Percentiles rank a stretch among this genome's conserved stretches.
These are phyloP conservation scores for Kazachstania sp. DNA, from an alignment of 1,139 yeast genomes.

Conservation along the genomic window DNA sequence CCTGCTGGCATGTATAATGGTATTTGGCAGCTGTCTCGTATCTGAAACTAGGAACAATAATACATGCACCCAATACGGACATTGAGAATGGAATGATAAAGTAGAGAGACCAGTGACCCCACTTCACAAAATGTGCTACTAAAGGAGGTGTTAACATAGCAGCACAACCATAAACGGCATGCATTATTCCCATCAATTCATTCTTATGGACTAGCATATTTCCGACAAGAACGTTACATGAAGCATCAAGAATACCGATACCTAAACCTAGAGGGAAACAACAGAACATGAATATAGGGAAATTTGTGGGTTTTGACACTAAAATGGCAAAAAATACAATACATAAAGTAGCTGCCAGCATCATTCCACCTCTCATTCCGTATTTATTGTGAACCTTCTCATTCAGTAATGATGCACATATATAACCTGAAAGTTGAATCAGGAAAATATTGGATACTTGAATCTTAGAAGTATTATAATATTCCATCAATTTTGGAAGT, in stretches of 20 bases:
- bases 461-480: slow-evolving; percentile 22
- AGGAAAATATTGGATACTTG: slow-evolving; percentile 26
- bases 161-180: slow-evolving; percentile 63
- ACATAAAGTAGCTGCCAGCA: slow-evolving; percentile 15
- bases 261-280: slow-evolving; percentile 47
- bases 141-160: slow-evolving; percentile 58
- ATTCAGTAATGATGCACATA: slow-evolving; percentile 24
- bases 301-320: slow-evolving; percentile 18
- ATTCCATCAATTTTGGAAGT: slow-evolving; percentile 24
- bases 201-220: slow-evolving; percentile 45
- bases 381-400: slow-evolving; percentile 22
- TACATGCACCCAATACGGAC: slow-evolving; percentile 16
- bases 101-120: slow-evolving; percentile 27
- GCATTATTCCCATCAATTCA: slow-evolving; percentile 56
- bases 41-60: slow-evolving; percentile 34
- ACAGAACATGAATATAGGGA: slow-evolving; percentile 33
- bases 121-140: slow-evolving; percentile 38
- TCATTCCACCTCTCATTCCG: slow-evolving; percentile 28
- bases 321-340: slow-evolving; percentile 17
- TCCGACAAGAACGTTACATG: slow-evolving; percentile 53
- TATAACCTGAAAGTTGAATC: slow-evolving; percentile 26
- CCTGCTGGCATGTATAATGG: slow-evolving; percentile 32
- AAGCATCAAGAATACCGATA: slow-evolving; percentile 53
- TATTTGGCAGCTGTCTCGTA: slow-evolving; percentile 51
- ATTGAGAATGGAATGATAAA: slow-evolving; percentile 22